Evolutionary conservation across 192 early-diverging fungal species (phyloP).

Genomic region (Gryganskiella cystojenkinii): DNA sequence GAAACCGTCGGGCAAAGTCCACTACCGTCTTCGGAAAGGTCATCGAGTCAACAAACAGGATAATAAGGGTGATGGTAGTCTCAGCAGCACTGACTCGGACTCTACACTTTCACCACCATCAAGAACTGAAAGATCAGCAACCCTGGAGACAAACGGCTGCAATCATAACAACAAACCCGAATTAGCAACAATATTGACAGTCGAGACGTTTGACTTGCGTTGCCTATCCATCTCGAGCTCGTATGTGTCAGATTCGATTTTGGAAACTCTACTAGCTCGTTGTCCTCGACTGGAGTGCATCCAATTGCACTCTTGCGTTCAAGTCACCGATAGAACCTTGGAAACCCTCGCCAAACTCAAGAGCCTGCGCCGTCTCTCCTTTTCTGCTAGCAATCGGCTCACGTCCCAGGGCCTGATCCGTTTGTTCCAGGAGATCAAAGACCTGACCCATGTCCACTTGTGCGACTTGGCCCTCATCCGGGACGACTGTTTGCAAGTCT

Average conservation of each 20-base stretch:
- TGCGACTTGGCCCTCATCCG: conserved; percentile 12
- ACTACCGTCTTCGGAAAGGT: too few relatives aligned
- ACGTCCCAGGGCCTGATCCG: conserved; percentile 8
- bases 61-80: background rate
- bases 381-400: conserved; percentile 9
- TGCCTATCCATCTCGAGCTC: conserved; percentile 26
- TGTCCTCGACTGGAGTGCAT: conserved; percentile 11
- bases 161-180: background rate
- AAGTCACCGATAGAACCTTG: conserved; percentile 4
- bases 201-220: background rate
- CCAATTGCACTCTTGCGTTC: conserved; percentile 22
- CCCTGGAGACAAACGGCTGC: background rate
- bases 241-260: background rate
- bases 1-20: too few relatives aligned
- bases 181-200: too few relatives aligned
- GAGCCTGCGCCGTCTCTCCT: conserved; percentile 4
- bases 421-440: conserved; percentile 1
- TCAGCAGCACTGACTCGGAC: background rate
- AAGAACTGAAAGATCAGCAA: background rate
- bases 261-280: background rate
- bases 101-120: background rate
- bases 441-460: conserved; percentile 18
- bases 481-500: conserved; percentile 8
- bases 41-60: background rate
- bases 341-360: background rate